phyloP scores from a whole-genome alignment of 169 alveolate species.

The Besnoitia besnoiti region DNA sequence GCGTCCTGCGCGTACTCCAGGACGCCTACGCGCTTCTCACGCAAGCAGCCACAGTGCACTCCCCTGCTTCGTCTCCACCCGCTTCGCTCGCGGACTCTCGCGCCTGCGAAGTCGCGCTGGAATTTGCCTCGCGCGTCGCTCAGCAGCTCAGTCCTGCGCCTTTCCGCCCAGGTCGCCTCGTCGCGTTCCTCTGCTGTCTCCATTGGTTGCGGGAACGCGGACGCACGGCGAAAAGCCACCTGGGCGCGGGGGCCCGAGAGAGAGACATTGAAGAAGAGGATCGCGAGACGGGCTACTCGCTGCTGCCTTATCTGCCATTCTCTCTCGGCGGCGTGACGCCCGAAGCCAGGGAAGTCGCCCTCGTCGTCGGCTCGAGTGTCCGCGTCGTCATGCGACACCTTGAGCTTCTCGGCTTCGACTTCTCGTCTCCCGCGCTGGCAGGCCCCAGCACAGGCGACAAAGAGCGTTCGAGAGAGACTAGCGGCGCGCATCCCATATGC shows the following conservation, averaged over 20 bases:
- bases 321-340: neutral
- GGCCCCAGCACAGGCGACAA: neutral
- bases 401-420: neutral
- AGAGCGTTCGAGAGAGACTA: too few relatives aligned
- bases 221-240: too few relatives aligned
- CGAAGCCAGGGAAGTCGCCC: neutral
- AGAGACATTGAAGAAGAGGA: neutral
- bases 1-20: neutral
- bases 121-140: neutral
- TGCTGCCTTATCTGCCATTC: neutral
- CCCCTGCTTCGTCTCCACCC: neutral
- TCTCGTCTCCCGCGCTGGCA: neutral
- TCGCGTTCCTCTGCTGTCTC: neutral
- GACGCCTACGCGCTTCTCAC: neutral
- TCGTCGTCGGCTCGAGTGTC: neutral
- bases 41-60: neutral
- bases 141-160: neutral
- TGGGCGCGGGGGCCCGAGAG: neutral
- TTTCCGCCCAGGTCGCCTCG: neutral
- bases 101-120: neutral
- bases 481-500: too few relatives aligned
- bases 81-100: too few relatives aligned
- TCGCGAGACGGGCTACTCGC: neutral
- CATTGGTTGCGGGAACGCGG: slow-evolving; percentile 8
- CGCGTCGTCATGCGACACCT: neutral